Evolutionary conservation across 306 rosid species (phyloP).

Genomic region (Crotalaria pallida): DNA sequence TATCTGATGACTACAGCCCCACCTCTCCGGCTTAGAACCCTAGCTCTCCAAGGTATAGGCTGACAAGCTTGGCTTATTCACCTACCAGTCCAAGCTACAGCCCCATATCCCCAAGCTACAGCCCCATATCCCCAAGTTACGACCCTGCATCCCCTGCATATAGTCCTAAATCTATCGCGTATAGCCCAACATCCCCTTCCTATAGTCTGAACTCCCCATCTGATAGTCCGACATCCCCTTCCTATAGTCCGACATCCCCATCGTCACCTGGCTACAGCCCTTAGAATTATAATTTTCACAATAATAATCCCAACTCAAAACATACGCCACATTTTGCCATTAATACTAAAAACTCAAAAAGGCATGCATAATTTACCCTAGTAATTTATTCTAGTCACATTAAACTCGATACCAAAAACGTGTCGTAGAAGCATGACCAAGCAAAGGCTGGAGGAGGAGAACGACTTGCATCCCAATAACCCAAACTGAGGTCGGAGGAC

Average conservation of each 20-base stretch:
- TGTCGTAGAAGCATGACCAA: no score
- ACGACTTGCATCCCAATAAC: no score
- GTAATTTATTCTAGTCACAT: no score
- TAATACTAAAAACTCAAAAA: no score
- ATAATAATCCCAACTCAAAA: no score
- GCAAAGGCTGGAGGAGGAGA: no score
- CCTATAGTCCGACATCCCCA: slow-evolving; percentile 80
- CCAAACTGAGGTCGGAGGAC: no score
- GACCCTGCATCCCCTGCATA: slow-evolving; percentile 35
- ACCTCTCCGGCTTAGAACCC: slow-evolving; percentile 96
- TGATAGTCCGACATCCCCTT: slow-evolving; percentile 73
- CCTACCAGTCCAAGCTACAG: slow-evolving; percentile 49
- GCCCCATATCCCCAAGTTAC: slow-evolving; percentile 72
- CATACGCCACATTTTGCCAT: no score
- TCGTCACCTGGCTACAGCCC: slow-evolving; percentile 70
- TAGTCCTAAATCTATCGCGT: slow-evolving; percentile 72
- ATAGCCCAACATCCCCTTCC: slow-evolving; percentile 70
- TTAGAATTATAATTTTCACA: no score
- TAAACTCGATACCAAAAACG: no score
- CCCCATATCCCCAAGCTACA: slow-evolving; percentile 50
- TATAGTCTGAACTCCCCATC: slow-evolving; percentile 74
- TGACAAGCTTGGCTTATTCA: slow-evolving; percentile 94
- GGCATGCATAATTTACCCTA: no score
- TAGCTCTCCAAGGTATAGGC: slow-evolving; percentile 93
- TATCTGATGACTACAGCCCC: slow-evolving; percentile 90